Evolutionary conservation across 2,329 filamentous ascomycete species (phyloP), one percentile per base, ranked within the genome.

Genomic region (Ustulina deusta): DNA sequence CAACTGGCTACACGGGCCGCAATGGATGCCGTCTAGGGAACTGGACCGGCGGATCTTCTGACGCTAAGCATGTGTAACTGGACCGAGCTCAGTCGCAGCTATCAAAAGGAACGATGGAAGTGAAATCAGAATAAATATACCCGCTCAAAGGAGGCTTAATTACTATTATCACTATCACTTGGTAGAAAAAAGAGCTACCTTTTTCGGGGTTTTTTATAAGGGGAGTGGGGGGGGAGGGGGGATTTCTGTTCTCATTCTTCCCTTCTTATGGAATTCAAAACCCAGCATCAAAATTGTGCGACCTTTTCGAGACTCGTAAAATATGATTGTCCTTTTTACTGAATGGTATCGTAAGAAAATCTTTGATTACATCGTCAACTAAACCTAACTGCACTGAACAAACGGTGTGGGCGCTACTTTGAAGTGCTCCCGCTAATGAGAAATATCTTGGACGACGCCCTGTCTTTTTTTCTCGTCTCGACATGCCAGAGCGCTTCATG

Each of bases 1-100:
- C 93, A 97, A 79, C 84, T 99, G 69, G 93, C 87, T 2, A 93
- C 89, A 32, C 84, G 92, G 74, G 92, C 92, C 29, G 89, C 86
- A 71, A 93, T 94, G 85, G 92, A 94, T 79, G 90, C 91, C 22
- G 87, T 94, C 13, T 93, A 83, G 54, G 6, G 6, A 36, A 13
- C 11, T 6, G 65, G 65, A 73, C 63, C 52, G 71, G 61, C n/a
- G 7, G n/a, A 52, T 15, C 32, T 38, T 20, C n/a, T 38, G 17
- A 22, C 10, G 20, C 51, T 9, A 6, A 25, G 10, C 5, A 55
- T 22, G 32, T 56, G 34, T 44, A n/a, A n/a, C 13, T 38, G 4
- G 36, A 7, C 17, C 25, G 20, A 15, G 15, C 15, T 15, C 3
- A 46, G 25, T 2, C 2, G 5, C 13, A 13, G 29, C n/a, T 2